A percentile compares a stretch with the other conserved stretches of the same genome.
Evolutionary conservation across 1,284 basidiomycete genomes (phyloP).

Genomic region (Hymenochaete sp.): DNA sequence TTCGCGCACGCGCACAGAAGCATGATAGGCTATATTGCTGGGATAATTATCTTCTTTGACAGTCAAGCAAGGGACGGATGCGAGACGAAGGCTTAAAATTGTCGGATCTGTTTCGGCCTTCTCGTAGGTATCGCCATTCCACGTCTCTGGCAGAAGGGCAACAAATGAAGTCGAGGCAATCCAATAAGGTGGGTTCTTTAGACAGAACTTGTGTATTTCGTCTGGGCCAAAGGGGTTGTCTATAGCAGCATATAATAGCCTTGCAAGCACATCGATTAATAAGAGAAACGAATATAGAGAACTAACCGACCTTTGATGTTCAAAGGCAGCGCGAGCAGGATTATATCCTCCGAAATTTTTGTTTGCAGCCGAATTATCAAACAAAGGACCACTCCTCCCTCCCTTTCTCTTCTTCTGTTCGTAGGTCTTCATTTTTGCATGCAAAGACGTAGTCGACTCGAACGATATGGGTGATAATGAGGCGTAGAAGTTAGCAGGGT

Average conservation of each 20-base stretch:
- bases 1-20: too few species aligned
- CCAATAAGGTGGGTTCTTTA: slow-evolving; percentile 19
- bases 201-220: slow-evolving; percentile 21
- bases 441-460: slow-evolving; percentile 20
- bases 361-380: slow-evolving; percentile 26
- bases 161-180: slow-evolving; percentile 21
- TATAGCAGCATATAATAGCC: slow-evolving; percentile 14
- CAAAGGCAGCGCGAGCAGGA: slow-evolving; percentile 25
- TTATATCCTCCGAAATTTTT: slow-evolving; percentile 21
- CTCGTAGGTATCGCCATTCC: slow-evolving; percentile 21
- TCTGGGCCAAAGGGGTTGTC: slow-evolving; percentile 9
- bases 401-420: slow-evolving; percentile 23
- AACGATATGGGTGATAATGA: slow-evolving; percentile 31
- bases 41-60: slow-evolving; percentile 17
- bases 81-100: slow-evolving; percentile 29
- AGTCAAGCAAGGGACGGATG: slow-evolving; percentile 21
- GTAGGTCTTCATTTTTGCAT: slow-evolving; percentile 23
- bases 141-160: slow-evolving; percentile 27
- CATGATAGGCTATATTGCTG: too few species aligned
- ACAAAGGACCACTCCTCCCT: slow-evolving; percentile 21
- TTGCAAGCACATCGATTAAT: slow-evolving; percentile 3
- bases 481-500: slow-evolving; percentile 20
- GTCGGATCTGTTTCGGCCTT: slow-evolving; percentile 24
- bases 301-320: slow-evolving; percentile 28
- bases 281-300: not conserved